These are phyloP conservation scores for Haplographium delicatum DNA, from an alignment of 495 filamentous ascomycete genomes.

Conservation along the genomic window DNA sequence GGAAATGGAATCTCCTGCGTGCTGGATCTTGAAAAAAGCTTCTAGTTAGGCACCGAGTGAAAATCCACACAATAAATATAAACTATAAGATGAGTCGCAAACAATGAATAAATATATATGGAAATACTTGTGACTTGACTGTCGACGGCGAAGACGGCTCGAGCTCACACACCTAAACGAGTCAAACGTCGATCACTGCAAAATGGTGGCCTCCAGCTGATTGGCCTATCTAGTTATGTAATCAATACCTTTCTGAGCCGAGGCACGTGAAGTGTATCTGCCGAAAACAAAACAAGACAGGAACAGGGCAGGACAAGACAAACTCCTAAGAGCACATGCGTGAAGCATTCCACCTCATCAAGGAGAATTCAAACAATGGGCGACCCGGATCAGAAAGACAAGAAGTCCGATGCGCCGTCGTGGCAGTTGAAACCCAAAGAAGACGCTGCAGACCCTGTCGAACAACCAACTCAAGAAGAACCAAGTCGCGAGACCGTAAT, in stretches of 20 bases:
- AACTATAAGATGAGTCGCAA: too few species aligned
- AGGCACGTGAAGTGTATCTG: constrained; percentile 11
- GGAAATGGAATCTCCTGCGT: too few species aligned
- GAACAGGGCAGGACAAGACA: constrained; percentile 7
- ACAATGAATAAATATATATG: too few species aligned
- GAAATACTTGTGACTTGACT: too few species aligned
- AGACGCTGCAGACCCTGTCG: constrained; percentile 1
- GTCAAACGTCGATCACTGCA: constrained; percentile 7
- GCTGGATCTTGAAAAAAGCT: too few species aligned
- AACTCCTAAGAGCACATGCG: too few species aligned
- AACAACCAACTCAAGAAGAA: constrained; percentile 13
- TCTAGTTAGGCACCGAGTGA: too few species aligned
- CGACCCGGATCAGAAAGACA: constrained; percentile 18
- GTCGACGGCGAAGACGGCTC: too few species aligned
- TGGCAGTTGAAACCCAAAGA: constrained; percentile 17
- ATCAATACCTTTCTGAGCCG: constrained; percentile 5
- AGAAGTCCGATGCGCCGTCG: constrained; percentile 19
- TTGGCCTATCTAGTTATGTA: constrained; percentile 8
- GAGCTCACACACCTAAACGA: too few species aligned
- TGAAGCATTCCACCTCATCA: not conserved
- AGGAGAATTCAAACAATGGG: constrained; percentile 15
- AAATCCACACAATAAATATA: too few species aligned
- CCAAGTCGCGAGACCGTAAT: constrained; percentile 38
- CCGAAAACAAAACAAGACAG: constrained; percentile 9
- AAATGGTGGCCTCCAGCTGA: not conserved